Base-by-base conservation (phyloP, 164 flowering plant genomes). In the Paratinospora sagittata region DNA sequence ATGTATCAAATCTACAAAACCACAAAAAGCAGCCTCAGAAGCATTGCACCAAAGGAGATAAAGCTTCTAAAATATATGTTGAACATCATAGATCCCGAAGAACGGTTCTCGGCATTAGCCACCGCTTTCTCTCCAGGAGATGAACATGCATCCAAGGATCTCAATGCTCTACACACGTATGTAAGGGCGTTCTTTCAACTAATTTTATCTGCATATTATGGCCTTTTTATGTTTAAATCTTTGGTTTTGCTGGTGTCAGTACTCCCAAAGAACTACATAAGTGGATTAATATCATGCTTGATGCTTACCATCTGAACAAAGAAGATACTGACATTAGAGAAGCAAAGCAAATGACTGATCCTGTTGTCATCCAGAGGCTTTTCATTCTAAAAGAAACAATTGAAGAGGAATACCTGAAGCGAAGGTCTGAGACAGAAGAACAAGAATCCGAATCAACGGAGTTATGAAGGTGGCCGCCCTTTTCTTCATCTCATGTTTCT, bases 31-130 rank as follows among this genome's bases (percentile, higher is more conserved):
- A 91, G 97, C 76, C 85, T 95, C 39, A 87, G 84, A 76, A 95
- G 92, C 84, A 88, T 92, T 49, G 81, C 85, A 26, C 99, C 99
- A 21, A 91, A 89, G 78, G 99, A 95, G 83, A 88, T 95, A 71
- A 95, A 88, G 83, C 79, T 95, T 45, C 93, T 95, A 45, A 92
- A 92, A 82, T 76, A 91, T 81, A 79, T 95, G 80, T 82, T 95
- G 65, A 92, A 92, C 80, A 89, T 95, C 73, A 82, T 75, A 34
- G 99, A 95, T 82, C 99, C 99, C 72, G 99, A 95, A 78, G 99
- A 92, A 78, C 84, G 97, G 69, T 92, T 92, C 82, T 89, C 97
- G 4, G 96, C 98, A 61, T 76, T 95, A 75, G 97, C 97, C 24
- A 86, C 87, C 66, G 90, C 97, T 63, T 95, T 95, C 83, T 87